Conservation (phyloP, 495 filamentous ascomycete species). For the Aspergillus baeticus region DNA sequence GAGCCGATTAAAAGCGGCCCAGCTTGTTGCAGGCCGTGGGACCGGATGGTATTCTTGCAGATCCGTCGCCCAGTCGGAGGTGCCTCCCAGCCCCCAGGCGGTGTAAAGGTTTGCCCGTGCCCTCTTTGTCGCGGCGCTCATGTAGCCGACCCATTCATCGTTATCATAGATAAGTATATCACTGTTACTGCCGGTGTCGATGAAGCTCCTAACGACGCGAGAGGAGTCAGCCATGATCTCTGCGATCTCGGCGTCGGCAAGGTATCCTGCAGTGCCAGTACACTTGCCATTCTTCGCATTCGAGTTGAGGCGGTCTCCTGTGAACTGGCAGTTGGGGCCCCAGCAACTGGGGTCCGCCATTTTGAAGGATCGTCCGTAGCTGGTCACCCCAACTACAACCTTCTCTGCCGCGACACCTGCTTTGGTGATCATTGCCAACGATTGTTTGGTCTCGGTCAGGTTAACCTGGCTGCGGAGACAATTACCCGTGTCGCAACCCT, state of each 20-base stretch:
- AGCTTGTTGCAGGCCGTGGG: not conserved
- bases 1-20: not conserved
- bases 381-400: slow-evolving; percentile 36
- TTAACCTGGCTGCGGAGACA: slow-evolving; percentile 44
- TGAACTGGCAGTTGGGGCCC: slow-evolving; percentile 25
- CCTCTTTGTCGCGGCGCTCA: slow-evolving; percentile 27
- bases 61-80: slow-evolving; percentile 40
- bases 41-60: slow-evolving; percentile 18
- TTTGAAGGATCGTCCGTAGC: slow-evolving; percentile 40
- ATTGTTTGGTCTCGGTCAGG: slow-evolving; percentile 37
- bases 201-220: not conserved
- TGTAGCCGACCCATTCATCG: slow-evolving; percentile 39
- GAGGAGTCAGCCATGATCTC: not conserved
- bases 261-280: slow-evolving; percentile 27
- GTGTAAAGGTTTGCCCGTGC: slow-evolving; percentile 18
- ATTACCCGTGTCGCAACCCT: slow-evolving; percentile 36
- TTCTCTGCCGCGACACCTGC: slow-evolving; percentile 41
- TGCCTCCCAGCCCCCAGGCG: slow-evolving; percentile 28
- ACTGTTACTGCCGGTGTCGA: slow-evolving; percentile 23
- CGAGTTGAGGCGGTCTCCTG: slow-evolving; percentile 23
- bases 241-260: slow-evolving; percentile 23
- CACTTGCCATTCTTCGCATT: slow-evolving; percentile 30
- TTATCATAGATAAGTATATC: slow-evolving; percentile 38
- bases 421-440: slow-evolving; percentile 51
- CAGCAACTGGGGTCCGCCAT: slow-evolving; percentile 29